These are phyloP conservation scores for Toxicodendron radicans DNA, from an alignment of 345 rosid genomes.

Conservation along the genomic window DNA sequence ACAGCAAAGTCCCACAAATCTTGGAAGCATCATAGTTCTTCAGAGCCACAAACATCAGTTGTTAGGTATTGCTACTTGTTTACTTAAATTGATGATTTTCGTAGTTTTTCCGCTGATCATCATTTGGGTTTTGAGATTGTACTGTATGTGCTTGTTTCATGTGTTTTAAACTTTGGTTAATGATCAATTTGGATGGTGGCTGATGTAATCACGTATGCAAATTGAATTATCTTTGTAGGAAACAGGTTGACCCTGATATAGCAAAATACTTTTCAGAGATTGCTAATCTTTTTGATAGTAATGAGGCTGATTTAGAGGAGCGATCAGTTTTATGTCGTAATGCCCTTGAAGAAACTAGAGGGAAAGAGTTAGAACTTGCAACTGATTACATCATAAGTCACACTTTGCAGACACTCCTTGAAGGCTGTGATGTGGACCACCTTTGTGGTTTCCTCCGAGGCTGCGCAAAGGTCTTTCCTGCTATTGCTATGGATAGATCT, in stretches of 20 bases:
- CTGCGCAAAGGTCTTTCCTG: conserved; percentile 63
- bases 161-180: neutral
- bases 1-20: conserved; percentile 19
- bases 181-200: neutral
- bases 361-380: conserved; percentile 80
- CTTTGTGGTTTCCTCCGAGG: conserved; percentile 77
- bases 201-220: conserved; percentile 3
- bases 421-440: conserved; percentile 80
- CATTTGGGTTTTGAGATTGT: neutral
- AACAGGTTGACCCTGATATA: conserved; percentile 83
- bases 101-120: neutral
- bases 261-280: conserved; percentile 79
- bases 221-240: conserved; percentile 43
- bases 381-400: conserved; percentile 92
- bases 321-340: conserved; percentile 65
- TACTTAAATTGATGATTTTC: conserved; percentile 1
- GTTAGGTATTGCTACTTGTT: conserved; percentile 46
- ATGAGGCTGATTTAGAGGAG: conserved; percentile 73
- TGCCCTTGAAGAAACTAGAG: conserved; percentile 86
- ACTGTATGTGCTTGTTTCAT: neutral
- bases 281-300: conserved; percentile 76
- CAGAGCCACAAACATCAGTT: conserved; percentile 45
- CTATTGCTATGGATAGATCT: conserved; percentile 86
- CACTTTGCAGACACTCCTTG: conserved; percentile 77
- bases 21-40: conserved; percentile 41